Base-by-base conservation (phyloP, 2,329 filamentous ascomycete genomes). In the Clonostachys byssicola region DNA sequence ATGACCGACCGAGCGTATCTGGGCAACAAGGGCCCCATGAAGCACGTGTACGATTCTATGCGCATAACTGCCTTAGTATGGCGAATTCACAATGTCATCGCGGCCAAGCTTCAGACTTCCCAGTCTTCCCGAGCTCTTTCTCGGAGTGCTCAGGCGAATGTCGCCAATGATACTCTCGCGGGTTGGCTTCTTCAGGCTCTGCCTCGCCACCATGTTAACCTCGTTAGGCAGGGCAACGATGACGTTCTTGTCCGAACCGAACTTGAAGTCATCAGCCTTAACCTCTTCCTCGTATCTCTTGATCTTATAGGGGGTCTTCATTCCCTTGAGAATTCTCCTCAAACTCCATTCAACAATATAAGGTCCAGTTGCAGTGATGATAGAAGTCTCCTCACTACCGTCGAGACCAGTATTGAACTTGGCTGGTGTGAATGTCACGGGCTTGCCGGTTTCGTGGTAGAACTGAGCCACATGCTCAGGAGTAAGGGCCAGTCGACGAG, bases 241-340 rank as follows among this genome's bases (percentile, higher is more conserved):
- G 58, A 99, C 90, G 60, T 96, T 96, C 80, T 96, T 95, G 67
- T 99, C 94, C 6, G 86, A 92, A 42, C 92, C 92, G 60, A 91
- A 99, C 60, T 94, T 91, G 83, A 99, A 99, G 65, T 99, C 95
- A 65, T 99, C 94, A 5, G 94, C 94, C 76, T 95, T 96, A 62
- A 99, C 91, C 53, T 95, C 88, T 60, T 99, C 94, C 1, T 83
- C 80, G 63, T 99, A 99, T 14, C 94, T 86, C 77, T 97, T 96
- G 77, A 99, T 97, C 56, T 85, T 88, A 72, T 99, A 99, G 0
- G 92, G 87, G 50, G 94, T 88, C 67, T 92, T 94, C 54, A 80
- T 80, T 45, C 89, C 89, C 18, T 77, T 78, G 13, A 96, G 67
- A 1, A 97, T 80, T 74, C 95, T 95, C 78, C 91, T 94, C 66